These are phyloP conservation scores for Paraurostyla sp. DNA, from an alignment of 73 alveolate genomes.

Conservation along the genomic window DNA sequence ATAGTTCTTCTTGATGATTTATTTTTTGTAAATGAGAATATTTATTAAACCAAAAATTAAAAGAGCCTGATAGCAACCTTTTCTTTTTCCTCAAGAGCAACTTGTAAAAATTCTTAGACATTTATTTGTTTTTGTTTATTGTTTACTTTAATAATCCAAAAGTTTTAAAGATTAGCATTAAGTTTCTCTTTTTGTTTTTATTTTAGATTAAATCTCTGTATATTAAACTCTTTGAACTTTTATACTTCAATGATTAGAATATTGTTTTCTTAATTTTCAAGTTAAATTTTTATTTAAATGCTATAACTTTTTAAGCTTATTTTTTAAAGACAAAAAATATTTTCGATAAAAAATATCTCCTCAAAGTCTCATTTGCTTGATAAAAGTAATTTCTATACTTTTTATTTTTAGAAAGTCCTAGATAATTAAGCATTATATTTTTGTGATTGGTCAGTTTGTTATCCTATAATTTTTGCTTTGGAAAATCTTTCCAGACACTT, in stretches of 20 bases:
- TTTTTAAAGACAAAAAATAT: neutral
- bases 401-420: neutral
- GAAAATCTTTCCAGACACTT: slow-evolving; percentile 52
- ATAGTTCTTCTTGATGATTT: neutral
- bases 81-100: neutral
- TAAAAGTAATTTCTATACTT: slow-evolving; percentile 35
- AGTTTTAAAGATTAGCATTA: neutral
- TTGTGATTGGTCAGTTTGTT: neutral
- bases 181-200: slow-evolving; percentile 1
- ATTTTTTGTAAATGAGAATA: neutral
- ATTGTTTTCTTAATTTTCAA: neutral
- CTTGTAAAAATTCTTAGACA: neutral
- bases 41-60: neutral
- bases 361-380: slow-evolving; percentile 9
- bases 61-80: neutral
- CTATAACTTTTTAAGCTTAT: neutral
- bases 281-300: neutral
- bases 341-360: neutral
- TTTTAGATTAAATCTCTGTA: neutral
- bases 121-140: neutral
- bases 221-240: neutral
- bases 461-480: neutral
- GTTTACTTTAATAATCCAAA: neutral
- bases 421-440: neutral
- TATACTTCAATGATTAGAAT: neutral